Conservation (phyloP, 768 basidiomycete species). For the Amanita rimosa region DNA sequence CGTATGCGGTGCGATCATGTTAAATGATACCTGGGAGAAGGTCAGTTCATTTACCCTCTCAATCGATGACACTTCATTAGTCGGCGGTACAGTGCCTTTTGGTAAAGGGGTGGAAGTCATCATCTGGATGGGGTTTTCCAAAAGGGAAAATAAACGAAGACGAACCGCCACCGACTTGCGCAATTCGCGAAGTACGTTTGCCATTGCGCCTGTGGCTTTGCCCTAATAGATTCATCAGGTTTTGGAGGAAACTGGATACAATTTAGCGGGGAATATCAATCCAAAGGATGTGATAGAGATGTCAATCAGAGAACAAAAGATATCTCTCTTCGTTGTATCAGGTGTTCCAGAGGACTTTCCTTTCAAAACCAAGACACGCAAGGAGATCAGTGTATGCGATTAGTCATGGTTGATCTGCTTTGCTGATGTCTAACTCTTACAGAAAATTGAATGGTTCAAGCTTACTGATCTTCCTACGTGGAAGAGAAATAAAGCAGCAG, state of each 20-base stretch:
- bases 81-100: conserved; percentile 63
- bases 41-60: conserved; percentile 26
- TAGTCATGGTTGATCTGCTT: neutral
- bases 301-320: conserved; percentile 81
- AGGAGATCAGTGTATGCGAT: conserved; percentile 86
- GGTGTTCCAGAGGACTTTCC: conserved; percentile 79
- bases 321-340: conserved; percentile 84
- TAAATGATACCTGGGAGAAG: conserved; percentile 90
- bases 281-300: conserved; percentile 68
- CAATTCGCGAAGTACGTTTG: conserved; percentile 73
- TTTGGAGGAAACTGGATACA: conserved; percentile 94
- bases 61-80: neutral
- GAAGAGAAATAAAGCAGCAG: conserved; percentile 61
- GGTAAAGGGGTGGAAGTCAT: conserved; percentile 96
- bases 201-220: neutral
- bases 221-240: conserved; percentile 42
- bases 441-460: conserved; percentile 98
- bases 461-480: conserved; percentile 87
- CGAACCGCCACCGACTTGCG: conserved; percentile 76
- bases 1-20: conserved; percentile 94
- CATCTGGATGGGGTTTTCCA: conserved; percentile 98
- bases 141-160: conserved; percentile 99
- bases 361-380: conserved; percentile 91
- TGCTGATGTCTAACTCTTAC: conserved; percentile 1
- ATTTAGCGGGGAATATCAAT: conserved; percentile 58